phyloP scores from a whole-genome alignment of 2,329 filamentous ascomycete species.

The Cladosporium cucumerinum region DNA sequence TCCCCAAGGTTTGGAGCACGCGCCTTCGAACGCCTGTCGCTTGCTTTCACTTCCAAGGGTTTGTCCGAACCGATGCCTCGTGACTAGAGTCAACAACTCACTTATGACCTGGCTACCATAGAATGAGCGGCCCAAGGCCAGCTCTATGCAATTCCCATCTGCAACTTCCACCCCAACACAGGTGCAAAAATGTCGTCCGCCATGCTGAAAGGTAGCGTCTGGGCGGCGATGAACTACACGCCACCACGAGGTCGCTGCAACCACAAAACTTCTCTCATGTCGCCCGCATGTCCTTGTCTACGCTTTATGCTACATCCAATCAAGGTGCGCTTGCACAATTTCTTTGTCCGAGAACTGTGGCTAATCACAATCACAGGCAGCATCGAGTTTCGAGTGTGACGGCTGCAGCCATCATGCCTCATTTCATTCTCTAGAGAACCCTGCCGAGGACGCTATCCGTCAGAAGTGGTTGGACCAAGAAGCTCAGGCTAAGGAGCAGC shows the following conservation, averaged over 20 bases:
- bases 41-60: neutral
- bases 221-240: conserved; percentile 50
- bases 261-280: conserved; percentile 46
- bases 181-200: conserved; percentile 4
- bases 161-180: neutral
- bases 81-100: neutral
- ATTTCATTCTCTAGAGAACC: conserved; percentile 53
- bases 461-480: conserved; percentile 46
- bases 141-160: neutral
- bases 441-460: conserved; percentile 46
- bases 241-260: conserved; percentile 52
- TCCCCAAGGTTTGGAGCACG: neutral
- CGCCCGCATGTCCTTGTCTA: conserved; percentile 49
- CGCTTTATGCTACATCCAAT: conserved; percentile 58
- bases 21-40: neutral
- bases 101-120: neutral
- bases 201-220: conserved; percentile 43
- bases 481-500: conserved; percentile 18
- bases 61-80: neutral
- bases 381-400: conserved; percentile 54
- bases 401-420: conserved; percentile 55
- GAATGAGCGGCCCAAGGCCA: neutral
- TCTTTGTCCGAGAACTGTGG: neutral
- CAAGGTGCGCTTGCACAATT: conserved; percentile 40
- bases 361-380: conserved; percentile 31